These are phyloP conservation scores for Ophiosphaerella narmari DNA, from an alignment of 2,329 filamentous ascomycete species.

Conservation along the genomic window DNA sequence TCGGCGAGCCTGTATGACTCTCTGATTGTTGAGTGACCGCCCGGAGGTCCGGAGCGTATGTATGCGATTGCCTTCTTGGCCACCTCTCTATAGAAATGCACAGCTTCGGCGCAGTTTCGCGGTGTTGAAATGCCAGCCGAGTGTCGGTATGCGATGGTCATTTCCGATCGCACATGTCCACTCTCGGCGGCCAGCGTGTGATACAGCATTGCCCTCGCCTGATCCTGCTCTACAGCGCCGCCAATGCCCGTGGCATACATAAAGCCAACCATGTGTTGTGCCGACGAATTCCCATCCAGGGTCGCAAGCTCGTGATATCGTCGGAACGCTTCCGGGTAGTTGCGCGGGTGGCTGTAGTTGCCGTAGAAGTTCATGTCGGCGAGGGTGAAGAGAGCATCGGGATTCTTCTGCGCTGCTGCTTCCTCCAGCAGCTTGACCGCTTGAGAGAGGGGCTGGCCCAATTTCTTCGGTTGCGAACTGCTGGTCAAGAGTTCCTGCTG, in stretches of 20 bases:
- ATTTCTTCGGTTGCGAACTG: slow-evolving; percentile 46
- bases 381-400: slow-evolving; percentile 86
- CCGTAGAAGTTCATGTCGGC: slow-evolving; percentile 97
- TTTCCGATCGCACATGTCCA: slow-evolving; percentile 84
- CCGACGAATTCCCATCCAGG: slow-evolving; percentile 82
- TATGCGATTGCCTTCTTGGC: slow-evolving; percentile 91
- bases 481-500: slow-evolving; percentile 51
- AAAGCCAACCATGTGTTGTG: slow-evolving; percentile 92
- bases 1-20: slow-evolving; percentile 88
- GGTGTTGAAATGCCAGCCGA: slow-evolving; percentile 83
- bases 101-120: slow-evolving; percentile 82
- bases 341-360: slow-evolving; percentile 84
- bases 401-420: slow-evolving; percentile 62
- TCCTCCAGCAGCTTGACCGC: slow-evolving; percentile 64
- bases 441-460: slow-evolving; percentile 58
- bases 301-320: slow-evolving; percentile 80
- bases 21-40: slow-evolving; percentile 75
- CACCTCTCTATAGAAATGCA: slow-evolving; percentile 87
- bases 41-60: slow-evolving; percentile 87
- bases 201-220: slow-evolving; percentile 89
- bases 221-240: slow-evolving; percentile 77
- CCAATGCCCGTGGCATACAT: slow-evolving; percentile 95
- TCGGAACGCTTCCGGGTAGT: slow-evolving; percentile 78
- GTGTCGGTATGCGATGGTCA: slow-evolving; percentile 89
- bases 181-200: slow-evolving; percentile 90